Evolutionary conservation across 768 basidiomycete species (phyloP).

Genomic region (Gelatoporia subvermispora): DNA sequence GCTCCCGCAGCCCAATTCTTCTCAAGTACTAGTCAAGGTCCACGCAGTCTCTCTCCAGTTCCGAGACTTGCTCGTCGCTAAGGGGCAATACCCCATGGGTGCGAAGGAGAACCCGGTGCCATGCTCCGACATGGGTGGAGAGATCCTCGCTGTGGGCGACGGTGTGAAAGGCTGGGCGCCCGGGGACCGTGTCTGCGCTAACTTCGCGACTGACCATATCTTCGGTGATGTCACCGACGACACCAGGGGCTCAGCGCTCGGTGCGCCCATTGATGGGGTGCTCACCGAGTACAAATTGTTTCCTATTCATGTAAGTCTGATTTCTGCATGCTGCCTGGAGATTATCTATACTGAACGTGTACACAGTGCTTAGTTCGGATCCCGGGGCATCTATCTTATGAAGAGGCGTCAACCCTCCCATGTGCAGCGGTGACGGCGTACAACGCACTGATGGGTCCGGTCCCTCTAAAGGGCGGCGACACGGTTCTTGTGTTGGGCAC

Average conservation of each 20-base stretch:
- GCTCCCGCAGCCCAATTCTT: slow-evolving; percentile 32
- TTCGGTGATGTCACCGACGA: slow-evolving; percentile 37
- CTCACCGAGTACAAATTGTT: slow-evolving; percentile 23
- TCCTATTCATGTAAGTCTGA: slow-evolving; percentile 17
- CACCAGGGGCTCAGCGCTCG: slow-evolving; percentile 35
- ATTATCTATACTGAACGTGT: too few species aligned
- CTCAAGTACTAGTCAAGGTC: slow-evolving; percentile 51
- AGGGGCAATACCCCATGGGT: slow-evolving; percentile 35
- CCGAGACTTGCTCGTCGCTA: slow-evolving; percentile 44
- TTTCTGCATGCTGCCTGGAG: too few species aligned
- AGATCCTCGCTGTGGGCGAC: slow-evolving; percentile 42
- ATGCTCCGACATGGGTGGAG: slow-evolving; percentile 52
- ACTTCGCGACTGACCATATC: slow-evolving; percentile 45
- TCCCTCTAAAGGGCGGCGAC: slow-evolving; percentile 52
- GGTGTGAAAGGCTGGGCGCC: slow-evolving; percentile 41
- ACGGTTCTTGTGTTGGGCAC: slow-evolving; percentile 51
- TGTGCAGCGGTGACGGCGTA: slow-evolving; percentile 64
- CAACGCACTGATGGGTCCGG: slow-evolving; percentile 46
- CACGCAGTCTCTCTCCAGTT: slow-evolving; percentile 52
- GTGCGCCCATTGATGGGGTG: slow-evolving; percentile 44
- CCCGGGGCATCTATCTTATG: slow-evolving; percentile 57
- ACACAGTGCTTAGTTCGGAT: slow-evolving; percentile 41
- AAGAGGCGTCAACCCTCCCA: slow-evolving; percentile 61
- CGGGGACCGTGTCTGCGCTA: slow-evolving; percentile 55
- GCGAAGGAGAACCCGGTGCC: slow-evolving; percentile 22